A percentile compares a stretch with the other conserved stretches of the same genome.
phyloP scores from a whole-genome alignment of 2,329 filamentous ascomycete genomes.

The Monosporascus sp. region DNA sequence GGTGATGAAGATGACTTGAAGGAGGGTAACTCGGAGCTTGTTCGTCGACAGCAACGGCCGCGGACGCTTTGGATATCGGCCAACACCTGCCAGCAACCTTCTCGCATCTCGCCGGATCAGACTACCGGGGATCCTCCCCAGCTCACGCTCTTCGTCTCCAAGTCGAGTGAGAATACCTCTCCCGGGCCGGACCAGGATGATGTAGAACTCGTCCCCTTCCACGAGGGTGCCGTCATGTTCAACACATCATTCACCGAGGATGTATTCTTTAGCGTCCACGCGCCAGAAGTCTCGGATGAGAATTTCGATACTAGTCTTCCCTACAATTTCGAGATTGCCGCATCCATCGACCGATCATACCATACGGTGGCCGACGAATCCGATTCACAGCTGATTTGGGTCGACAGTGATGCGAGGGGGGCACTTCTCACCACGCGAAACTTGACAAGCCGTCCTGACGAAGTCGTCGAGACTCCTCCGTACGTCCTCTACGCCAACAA shows the following conservation, averaged over 20 bases:
- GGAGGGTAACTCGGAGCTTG: conserved; percentile 11
- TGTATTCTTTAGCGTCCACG: conserved; percentile 72
- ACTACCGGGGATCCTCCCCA: conserved; percentile 56
- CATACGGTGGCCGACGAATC: conserved; percentile 55
- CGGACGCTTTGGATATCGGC: conserved; percentile 71
- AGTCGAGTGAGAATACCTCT: conserved; percentile 53
- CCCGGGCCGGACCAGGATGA: conserved; percentile 56
- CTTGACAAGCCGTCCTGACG: conserved; percentile 52
- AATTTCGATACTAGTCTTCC: conserved; percentile 48
- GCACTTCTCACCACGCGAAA: conserved; percentile 76
- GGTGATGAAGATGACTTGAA: conserved; percentile 14
- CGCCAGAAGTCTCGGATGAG: conserved; percentile 56
- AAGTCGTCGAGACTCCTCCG: conserved; percentile 51
- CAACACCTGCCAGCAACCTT: conserved; percentile 79
- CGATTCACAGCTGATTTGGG: conserved; percentile 61
- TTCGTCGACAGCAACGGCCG: conserved; percentile 25
- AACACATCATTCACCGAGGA: conserved; percentile 57
- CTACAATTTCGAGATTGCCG: conserved; percentile 79
- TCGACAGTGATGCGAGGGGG: conserved; percentile 78
- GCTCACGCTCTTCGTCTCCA: conserved; percentile 73
- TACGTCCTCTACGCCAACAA: conserved; percentile 77
- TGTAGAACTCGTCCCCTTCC: conserved; percentile 48
- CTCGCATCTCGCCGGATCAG: conserved; percentile 42
- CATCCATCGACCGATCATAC: conserved; percentile 73
- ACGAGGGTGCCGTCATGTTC: conserved; percentile 64